A percentile compares a stretch with the other conserved stretches of the same genome.
Evolutionary conservation across 495 filamentous ascomycete genomes (phyloP).

Genomic region (Lasiosphaeriaceae sp.): DNA sequence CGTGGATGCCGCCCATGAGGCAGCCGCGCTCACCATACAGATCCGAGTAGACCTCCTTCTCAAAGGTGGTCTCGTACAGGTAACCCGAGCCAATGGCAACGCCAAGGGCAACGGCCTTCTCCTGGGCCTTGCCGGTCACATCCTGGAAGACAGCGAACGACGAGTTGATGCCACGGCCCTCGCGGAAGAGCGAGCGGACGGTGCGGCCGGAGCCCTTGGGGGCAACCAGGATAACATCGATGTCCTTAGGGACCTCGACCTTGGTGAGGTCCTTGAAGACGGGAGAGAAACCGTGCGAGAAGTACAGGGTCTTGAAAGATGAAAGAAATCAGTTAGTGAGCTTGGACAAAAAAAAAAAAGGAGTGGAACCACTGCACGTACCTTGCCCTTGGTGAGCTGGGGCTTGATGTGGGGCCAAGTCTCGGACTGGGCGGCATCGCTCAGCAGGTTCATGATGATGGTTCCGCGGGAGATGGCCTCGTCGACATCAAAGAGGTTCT

Average conservation of each 20-base stretch:
- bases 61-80: conserved; percentile 99
- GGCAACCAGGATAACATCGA: conserved; percentile 98
- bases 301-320: conserved; percentile 79
- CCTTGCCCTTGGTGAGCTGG: conserved; percentile 95
- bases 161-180: conserved; percentile 99
- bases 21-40: conserved; percentile 99
- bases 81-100: conserved; percentile 95
- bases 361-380: conserved; percentile 31
- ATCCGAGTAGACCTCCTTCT: conserved; percentile 99
- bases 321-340: background rate
- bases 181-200: conserved; percentile 93
- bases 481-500: conserved; percentile 95
- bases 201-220: conserved; percentile 99
- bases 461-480: conserved; percentile 92
- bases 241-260: conserved; percentile 89
- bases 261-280: conserved; percentile 99
- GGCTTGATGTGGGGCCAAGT: conserved; percentile 99
- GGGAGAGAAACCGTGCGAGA: conserved; percentile 99
- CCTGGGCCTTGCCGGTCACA: conserved; percentile 95
- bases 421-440: conserved; percentile 94
- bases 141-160: conserved; percentile 98
- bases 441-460: conserved; percentile 98
- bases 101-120: conserved; percentile 95
- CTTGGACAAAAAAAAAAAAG: background rate
- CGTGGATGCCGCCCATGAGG: conserved; percentile 99